A percentile compares a stretch with the other conserved stretches of the same genome.
phyloP scores from a whole-genome alignment of 805 yeast species.

The Kregervanrija delftensis region DNA sequence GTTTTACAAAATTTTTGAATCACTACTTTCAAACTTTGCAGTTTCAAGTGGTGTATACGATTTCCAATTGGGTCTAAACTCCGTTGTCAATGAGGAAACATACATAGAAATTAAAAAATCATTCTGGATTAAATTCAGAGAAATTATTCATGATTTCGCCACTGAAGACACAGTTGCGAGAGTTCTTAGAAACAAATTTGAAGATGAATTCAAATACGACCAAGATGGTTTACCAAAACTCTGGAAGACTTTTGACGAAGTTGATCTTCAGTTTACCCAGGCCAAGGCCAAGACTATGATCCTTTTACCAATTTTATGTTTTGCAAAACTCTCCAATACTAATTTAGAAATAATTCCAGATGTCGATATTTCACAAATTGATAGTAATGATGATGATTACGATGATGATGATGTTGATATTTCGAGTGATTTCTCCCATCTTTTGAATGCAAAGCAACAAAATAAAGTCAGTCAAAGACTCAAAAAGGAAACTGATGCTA shows the following conservation, averaged over 20 bases:
- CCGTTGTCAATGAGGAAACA: constrained; percentile 35
- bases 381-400: constrained; percentile 32
- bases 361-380: constrained; percentile 36
- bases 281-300: constrained; percentile 55
- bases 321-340: constrained; percentile 42
- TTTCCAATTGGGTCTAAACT: constrained; percentile 57
- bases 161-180: constrained; percentile 59
- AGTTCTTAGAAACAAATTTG: constrained; percentile 73
- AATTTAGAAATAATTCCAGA: constrained; percentile 58
- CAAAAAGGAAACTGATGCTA: constrained; percentile 69
- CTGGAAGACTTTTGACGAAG: constrained; percentile 68
- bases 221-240: constrained; percentile 73
- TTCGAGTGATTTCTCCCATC: constrained; percentile 42
- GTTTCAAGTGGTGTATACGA: constrained; percentile 33
- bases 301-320: constrained; percentile 51
- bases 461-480: constrained; percentile 50
- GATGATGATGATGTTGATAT: constrained; percentile 32
- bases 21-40: neutral
- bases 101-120: constrained; percentile 38
- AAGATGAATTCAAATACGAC: constrained; percentile 77
- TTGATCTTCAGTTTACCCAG: constrained; percentile 55
- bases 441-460: constrained; percentile 53
- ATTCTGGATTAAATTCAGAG: constrained; percentile 63
- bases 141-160: constrained; percentile 51
- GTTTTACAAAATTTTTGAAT: constrained; percentile 31